Evolutionary conservation across 2,329 filamentous ascomycete species (phyloP), one percentile per base, ranked within the genome.

Genomic region (Pestalotiopsis sp.): DNA sequence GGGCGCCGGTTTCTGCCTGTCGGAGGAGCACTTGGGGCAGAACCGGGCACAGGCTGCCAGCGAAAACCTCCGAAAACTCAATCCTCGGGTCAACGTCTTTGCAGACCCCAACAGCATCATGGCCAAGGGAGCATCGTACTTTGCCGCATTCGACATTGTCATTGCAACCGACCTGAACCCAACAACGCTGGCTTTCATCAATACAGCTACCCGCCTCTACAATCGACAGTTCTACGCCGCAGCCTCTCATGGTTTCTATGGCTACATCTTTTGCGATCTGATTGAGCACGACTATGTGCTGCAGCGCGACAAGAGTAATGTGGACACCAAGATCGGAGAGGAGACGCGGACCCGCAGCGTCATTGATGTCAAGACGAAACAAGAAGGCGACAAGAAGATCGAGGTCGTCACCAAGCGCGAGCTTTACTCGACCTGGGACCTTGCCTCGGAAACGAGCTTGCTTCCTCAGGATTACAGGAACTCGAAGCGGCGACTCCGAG

Each of bases 401-500:
- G 96, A 99, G 79, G 87, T 94, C 73, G 94, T 99, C 69, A 96
- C 92, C 66, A 98, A 98, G 84, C 90, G 92, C 72, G 96, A 99
- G 78, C 84, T 92, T 1, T 99, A 98, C 84, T 94, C 93, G 3
- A 95, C 95, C 0, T 92, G 97, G 81, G 87, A 94, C 71, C 88
- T 97, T n/a, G 93, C 93, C 69, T 95, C 86, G 66, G 88, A 97
- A 78, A 89, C 90, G 11, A 94, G 94, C 9, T 87, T 88, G 9
- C 86, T 99, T 13, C 86, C 88, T 0, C 85, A 87, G 2, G 92
- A 95, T 57, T 92, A 94, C 74, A 83, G 87, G 39, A 90, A 86
- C 71, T 92, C 90, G 68, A 87, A 88, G 66, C 89, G 94, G 67
- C 90, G 92, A 27, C 86, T 91, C 68, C 89, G 88, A 75, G 89